Evolutionary conservation across 495 filamentous ascomycete species (phyloP), one percentile per base, ranked within the genome.

Genomic region (Penicillium samsonianum): DNA sequence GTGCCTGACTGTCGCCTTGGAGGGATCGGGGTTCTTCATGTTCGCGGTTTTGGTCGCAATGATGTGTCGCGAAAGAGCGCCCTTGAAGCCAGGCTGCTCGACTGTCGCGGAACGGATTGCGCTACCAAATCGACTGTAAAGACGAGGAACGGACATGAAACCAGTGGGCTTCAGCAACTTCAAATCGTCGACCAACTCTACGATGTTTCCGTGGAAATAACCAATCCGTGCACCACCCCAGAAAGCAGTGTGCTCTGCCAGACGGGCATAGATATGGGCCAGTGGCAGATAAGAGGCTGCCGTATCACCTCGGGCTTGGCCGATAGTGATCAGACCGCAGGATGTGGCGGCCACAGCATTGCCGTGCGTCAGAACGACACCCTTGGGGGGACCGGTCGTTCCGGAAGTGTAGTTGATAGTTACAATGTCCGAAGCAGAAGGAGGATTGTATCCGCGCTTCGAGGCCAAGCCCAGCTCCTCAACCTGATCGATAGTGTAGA

Each of bases 361-460:
- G 60, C 78, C 75, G 66, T 98, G 95, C 4, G 89, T 91, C 59
- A 98, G 74, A 33, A 93, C 78, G 6, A 98, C 94, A 55, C 94
- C 94, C 76, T 98, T 98, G 5, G 94, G 94, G 59, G 89, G 82
- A 7, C 94, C 95, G 0, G 94, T 98, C 10, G 94, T 98, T 17
- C 94, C 94, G 12, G 90, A 96, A 10, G 94, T 98, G 76, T 98
- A 98, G 77, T 98, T 98, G 75, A 98, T 92, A 31, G 94, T 98
- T 54, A 96, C 80, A 64, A 89, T 80, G 66, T 97, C 92, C 3
- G 87, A 81, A 1, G 89, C 83, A 30, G 73, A 74, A 9, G 94
- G 93, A 30, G 88, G 82, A 42, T 78, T 76, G 49, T 85, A 86
- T 42, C 87, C 82, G 31, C 84, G 80, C 28, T 86, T 86, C 6